Evolutionary conservation across 164 flowering plant genomes (phyloP), one percentile per base, ranked within the genome.

Genomic region (Buxus sempervirens): DNA sequence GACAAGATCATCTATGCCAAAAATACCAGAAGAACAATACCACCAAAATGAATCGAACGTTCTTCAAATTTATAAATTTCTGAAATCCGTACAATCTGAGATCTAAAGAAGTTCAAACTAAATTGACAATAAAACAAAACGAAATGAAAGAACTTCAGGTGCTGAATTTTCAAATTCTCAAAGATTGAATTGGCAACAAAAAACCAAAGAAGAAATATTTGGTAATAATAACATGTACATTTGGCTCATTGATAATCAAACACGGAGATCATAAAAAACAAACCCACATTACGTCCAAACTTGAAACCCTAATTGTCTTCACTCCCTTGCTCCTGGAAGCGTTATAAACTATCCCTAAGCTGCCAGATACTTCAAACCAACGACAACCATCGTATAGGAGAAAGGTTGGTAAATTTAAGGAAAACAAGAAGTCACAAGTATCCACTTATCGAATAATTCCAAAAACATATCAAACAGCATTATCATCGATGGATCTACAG

Each of bases 401-500:
- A 55, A 20, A 8, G 21, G 13, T 15, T 8, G 27, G 1, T 38
- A 51, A n/a, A n/a, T 45, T 58, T n/a, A 8, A 26, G 6, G 53
- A 0, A 38, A 58, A n/a, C 1, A 21, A 42, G 22, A 65, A 36
- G 36, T 21, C 55, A 10, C 21, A 27, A 55, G 42, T 57, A 45
- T 60, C 63, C 59, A 58, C 19, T 54, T 15, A 38, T 41, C 27
- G 58, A 58, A 27, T 4, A 15, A 32, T 58, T 18, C 14, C 32
- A 64, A 38, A 19, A 64, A 28, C 65, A 58, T 36, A 60, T 41
- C 68, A 60, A 62, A 60, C 45, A 58, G 14, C 60, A 42, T 2
- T 23, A 60, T n/a, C 49, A 48, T 19, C 53, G 6, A 49, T 20
- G 23, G 71, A 66, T 69, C 74, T 27, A 66, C 70, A 42, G 14